Evolutionary conservation across 129 eudicot genomes (phyloP), one percentile per base, ranked within the genome.

Genomic region (Flaveria bidentis): DNA sequence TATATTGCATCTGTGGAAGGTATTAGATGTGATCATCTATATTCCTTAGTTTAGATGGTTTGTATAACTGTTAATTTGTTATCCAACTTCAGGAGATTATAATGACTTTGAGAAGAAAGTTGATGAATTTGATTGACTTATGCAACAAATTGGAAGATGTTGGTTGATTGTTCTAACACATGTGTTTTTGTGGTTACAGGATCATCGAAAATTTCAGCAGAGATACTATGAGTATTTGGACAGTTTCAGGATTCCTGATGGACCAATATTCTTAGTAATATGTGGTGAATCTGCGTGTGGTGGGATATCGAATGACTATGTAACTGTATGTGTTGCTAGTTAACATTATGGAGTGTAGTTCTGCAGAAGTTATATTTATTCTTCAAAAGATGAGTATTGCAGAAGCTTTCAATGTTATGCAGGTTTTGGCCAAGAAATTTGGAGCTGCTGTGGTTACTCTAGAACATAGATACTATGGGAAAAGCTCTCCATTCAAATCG

Each of bases 401-500:
- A 14, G 52, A 51, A 64, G 57, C 36, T 58, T 73, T 61, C 47
- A 49, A 72, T 78, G 65, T 81, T 20, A 17, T 81, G 66, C 88
- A 91, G 99, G 86, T 95, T 80, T 82, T 95, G 85, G 99, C 99
- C 0, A 91, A 87, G 78, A 91, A 91, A 78, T 95, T 95, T 82
- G 99, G 97, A 80, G 99, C 99, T 77, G 97, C 97, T 25, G 76
- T 95, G 49, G 97, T 95, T 56, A 76, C 96, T 55, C 92, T 86
- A 61, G 99, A 95, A 81, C 97, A 95, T 81, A 93, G 99, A 6
- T 95, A 91, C 77, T 91, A 95, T 82, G 99, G 99, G 75, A 84
- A 86, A 80, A 95, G 99, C 79, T 83, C 89, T 36, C 99, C 99
- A 1, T 87, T 89, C 26, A 75, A 89, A 23, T 81, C 88, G 17